Base-by-base conservation (phyloP, 1,139 yeast species). In the Protomyces lactucae-debilis region DNA sequence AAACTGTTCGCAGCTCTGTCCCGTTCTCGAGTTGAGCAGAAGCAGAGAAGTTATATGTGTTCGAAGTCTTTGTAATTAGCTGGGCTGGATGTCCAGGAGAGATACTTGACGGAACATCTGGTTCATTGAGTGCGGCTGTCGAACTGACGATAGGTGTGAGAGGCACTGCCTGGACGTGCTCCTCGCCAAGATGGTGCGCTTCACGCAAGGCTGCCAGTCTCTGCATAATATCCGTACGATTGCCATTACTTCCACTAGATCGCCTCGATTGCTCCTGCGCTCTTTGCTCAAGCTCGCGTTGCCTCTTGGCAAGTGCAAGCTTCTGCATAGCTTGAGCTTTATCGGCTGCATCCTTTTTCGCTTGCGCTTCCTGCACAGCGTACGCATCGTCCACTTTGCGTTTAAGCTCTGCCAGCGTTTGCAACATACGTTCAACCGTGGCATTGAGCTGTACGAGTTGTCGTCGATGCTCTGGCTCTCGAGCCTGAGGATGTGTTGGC, bases 1-100 rank as follows among this genome's bases (percentile, higher is more conserved):
- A 83, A 1, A 83, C 72, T 0, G 83, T 76, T 57, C 86, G 76
- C 54, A 84, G 72, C 2, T 84, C 82, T 4, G 75, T 75, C 0
- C 86, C 86, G 32, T 80, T 81, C 69, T 83, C 86, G 0, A 85
- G 81, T 3, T 32, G 18, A 12, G 60, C 39, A 18, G 59, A 5
- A n/a, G 64, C 16, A 10, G 52, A 10, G 23, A 60, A 60, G 35
- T 60, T 35, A 25, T 60, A 54, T 12, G 16, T 37, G 5, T 4
- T 28, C 8, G 32, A 3, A 28, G 1, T 28, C 32, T 28, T 3
- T 28, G 32, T 28, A 28, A 3, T 2, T 28, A 28, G 8, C 8
- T 28, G 32, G 8, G 5, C 32, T 28, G 32, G 32, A 28, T 28
- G 5, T 28, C 32, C 32, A 12, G 43, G 43, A 14, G 43, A 3